Evolutionary conservation across 305 asterid species (phyloP), one percentile per base, ranked within the genome.

Genomic region (Fraxinus sp.): DNA sequence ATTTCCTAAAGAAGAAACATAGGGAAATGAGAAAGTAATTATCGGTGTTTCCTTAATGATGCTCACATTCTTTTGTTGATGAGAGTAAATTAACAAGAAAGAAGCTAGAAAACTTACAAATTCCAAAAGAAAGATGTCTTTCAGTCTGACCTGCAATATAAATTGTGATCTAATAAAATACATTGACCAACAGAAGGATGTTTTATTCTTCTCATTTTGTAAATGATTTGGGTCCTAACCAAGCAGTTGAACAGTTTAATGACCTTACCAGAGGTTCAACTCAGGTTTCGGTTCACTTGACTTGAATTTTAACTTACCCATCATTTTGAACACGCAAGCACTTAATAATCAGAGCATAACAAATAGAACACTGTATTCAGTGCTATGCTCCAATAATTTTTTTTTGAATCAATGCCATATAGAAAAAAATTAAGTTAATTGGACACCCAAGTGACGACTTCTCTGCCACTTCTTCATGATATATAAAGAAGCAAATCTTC

Each of bases 1-100:
- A 28, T 30, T 79, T 49, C 77, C 77, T 75, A 76, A 79, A 79
- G 80, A 79, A 4, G 52, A 49, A 72, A 59, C 80, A 81, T 7
- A 13, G 13, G 83, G 22, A 24, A 78, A 55, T 28, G 62, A 35
- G 33, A 2, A 39, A 59, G 26, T 24, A 41, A 43, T 46, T 49
- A 16, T 32, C 30, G 18, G 14, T 66, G 57, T 77, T 30, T 68
- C 76, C 33, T 20, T 49, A 36, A 24, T 11, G 24, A 70, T 13
- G 39, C 16, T 30, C 24, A 32, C n/a, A 30, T 70, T 70, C 22
- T 70, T 30, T 36, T 9, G 73, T 20, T 33, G 14, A 55, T n/a
- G 64, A 16, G 24, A 52, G 64, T 52, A 5, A 52, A 52, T 52
- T 52, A 5, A 52, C 24, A 55, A 55, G 24, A 55, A 55, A 91